phyloP scores from a whole-genome alignment of 208 protist genomes.

The Crithidia brevicula region DNA sequence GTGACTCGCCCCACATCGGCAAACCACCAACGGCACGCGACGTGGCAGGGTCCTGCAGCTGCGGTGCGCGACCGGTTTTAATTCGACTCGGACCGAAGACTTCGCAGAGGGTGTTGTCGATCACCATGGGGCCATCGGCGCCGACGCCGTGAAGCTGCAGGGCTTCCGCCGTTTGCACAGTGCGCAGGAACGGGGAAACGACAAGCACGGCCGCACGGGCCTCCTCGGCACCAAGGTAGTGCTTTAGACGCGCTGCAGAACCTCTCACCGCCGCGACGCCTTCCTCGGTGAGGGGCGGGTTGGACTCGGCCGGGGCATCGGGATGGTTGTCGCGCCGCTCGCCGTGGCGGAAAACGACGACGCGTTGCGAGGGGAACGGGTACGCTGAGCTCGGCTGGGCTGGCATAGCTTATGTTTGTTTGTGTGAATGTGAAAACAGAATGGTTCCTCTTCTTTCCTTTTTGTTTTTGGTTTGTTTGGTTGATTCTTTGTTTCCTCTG shows the following conservation, averaged over 20 bases:
- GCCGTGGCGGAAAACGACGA: slow-evolving; percentile 84
- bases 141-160: slow-evolving; percentile 63
- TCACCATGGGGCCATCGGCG: slow-evolving; percentile 18
- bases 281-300: slow-evolving; percentile 72
- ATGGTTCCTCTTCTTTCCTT: too few relatives aligned
- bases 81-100: slow-evolving; percentile 82
- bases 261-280: slow-evolving; percentile 48
- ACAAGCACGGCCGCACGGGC: slow-evolving; percentile 44
- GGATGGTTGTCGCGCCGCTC: slow-evolving; percentile 70
- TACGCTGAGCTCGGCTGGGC: background rate
- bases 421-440: background rate
- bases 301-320: slow-evolving; percentile 50
- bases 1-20: slow-evolving; percentile 74
- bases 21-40: slow-evolving; percentile 29
- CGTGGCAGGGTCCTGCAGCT: slow-evolving; percentile 5
- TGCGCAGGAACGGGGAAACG: slow-evolving; percentile 72
- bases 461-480: too few relatives aligned
- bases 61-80: slow-evolving; percentile 36
- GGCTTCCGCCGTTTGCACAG: slow-evolving; percentile 64
- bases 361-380: slow-evolving; percentile 33
- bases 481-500: too few relatives aligned
- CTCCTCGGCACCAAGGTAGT: slow-evolving; percentile 32
- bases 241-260: slow-evolving; percentile 39
- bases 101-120: slow-evolving; percentile 77
- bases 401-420: slow-evolving; percentile 1